phyloP scores from a whole-genome alignment of 1,284 basidiomycete species.

The Ustilago hordei region DNA sequence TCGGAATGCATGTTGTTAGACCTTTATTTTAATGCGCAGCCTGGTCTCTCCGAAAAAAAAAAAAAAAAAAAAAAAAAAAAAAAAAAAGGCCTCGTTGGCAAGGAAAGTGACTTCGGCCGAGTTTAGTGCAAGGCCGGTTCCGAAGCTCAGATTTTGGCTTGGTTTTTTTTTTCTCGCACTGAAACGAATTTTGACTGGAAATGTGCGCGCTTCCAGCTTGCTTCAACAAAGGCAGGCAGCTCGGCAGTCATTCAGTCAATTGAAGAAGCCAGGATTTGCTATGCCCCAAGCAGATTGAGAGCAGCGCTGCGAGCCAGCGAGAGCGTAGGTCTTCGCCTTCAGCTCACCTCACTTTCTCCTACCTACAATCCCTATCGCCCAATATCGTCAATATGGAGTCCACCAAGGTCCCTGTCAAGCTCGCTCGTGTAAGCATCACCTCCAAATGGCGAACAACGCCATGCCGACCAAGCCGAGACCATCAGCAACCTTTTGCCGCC shows the following conservation, averaged over 20 bases:
- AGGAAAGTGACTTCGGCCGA: background rate
- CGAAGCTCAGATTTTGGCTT: background rate
- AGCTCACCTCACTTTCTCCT: slow-evolving; percentile 11
- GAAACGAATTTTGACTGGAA: background rate
- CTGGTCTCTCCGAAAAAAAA: background rate
- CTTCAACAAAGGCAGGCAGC: no score
- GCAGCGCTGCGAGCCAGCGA: slow-evolving; percentile 3
- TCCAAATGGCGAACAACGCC: background rate
- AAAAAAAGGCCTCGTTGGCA: no score
- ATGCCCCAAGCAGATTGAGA: background rate
- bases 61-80: no score
- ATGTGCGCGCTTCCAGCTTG: background rate
- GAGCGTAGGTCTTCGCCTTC: slow-evolving; percentile 26
- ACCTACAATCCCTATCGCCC: slow-evolving; percentile 42
- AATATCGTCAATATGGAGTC: slow-evolving; percentile 58
- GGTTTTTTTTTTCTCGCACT: background rate
- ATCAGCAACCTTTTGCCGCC: slow-evolving; percentile 6
- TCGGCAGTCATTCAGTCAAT: background rate
- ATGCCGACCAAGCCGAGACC: background rate
- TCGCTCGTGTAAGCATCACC: slow-evolving; percentile 56
- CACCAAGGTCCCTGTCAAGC: slow-evolving; percentile 58
- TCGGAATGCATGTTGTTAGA: background rate
- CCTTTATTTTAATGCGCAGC: background rate
- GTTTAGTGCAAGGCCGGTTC: background rate
- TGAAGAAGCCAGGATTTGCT: background rate